These are phyloP conservation scores for Coccomyxa subellipsoidea DNA, from an alignment of 163 green algal species.

Conservation along the genomic window DNA sequence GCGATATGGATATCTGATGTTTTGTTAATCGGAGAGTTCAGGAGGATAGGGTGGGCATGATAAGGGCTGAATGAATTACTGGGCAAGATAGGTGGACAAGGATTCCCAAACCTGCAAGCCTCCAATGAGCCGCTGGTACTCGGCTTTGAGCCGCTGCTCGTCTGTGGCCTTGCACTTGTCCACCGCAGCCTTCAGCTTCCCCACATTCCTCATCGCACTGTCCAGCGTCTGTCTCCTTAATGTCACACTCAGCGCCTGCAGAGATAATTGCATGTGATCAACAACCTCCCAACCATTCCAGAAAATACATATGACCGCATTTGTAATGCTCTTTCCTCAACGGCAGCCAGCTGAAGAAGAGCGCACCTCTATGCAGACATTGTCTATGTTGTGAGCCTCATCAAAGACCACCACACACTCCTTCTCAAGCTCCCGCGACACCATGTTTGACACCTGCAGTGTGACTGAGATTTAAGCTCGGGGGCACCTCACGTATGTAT, in stretches of 20 bases:
- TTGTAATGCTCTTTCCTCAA: neutral
- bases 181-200: conserved; percentile 61
- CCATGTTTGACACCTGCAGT: conserved; percentile 74
- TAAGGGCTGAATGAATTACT: neutral
- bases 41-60: too few species aligned
- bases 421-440: conserved; percentile 93
- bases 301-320: neutral
- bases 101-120: conserved; percentile 45
- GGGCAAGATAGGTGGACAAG: neutral
- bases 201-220: conserved; percentile 80
- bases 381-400: conserved; percentile 99
- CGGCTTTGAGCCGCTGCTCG: conserved; percentile 69
- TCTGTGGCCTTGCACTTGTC: conserved; percentile 73
- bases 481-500: too few species aligned
- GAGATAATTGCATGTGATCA: neutral
- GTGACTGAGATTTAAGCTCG: too few species aligned
- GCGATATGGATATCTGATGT: neutral
- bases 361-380: conserved; percentile 94
- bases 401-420: conserved; percentile 99
- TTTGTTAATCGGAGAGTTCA: too few species aligned
- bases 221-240: conserved; percentile 93
- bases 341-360: neutral
- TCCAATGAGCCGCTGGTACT: conserved; percentile 89
- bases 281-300: neutral
- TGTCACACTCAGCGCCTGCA: conserved; percentile 83